Conservation (phyloP, 2,329 filamentous ascomycete genomes). For the Penicillium expansum region DNA sequence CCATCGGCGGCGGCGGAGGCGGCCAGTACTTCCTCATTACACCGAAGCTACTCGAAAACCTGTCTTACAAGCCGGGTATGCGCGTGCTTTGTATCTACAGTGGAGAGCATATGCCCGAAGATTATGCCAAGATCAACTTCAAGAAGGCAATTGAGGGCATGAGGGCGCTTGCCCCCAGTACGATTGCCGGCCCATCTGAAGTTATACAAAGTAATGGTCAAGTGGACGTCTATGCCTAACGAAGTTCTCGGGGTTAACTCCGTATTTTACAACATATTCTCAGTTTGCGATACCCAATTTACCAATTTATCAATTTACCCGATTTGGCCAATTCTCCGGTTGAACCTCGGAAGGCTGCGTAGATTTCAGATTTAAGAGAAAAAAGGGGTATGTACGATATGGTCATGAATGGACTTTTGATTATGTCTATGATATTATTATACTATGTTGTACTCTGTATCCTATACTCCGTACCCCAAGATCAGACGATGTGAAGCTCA, state of each 20-base stretch:
- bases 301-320: neutral
- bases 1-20: slow-evolving; percentile 40
- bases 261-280: slow-evolving; percentile 6
- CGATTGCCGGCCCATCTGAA: slow-evolving; percentile 7
- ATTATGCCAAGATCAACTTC: slow-evolving; percentile 40
- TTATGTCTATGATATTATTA: too few species aligned
- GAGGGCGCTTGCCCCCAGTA: slow-evolving; percentile 27
- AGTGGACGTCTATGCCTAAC: slow-evolving; percentile 25
- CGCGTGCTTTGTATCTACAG: slow-evolving; percentile 89
- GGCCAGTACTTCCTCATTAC: slow-evolving; percentile 94
- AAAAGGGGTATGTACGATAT: neutral
- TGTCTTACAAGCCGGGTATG: slow-evolving; percentile 89
- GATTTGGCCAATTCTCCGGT: neutral
- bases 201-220: slow-evolving; percentile 14
- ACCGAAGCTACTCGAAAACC: slow-evolving; percentile 84
- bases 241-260: slow-evolving; percentile 10
- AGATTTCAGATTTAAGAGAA: neutral
- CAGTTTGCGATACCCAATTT: slow-evolving; percentile 14
- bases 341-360: neutral
- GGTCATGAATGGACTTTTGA: neutral
- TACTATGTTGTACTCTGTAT: too few species aligned
- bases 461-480: too few species aligned
- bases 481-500: neutral
- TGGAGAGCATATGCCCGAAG: slow-evolving; percentile 61
- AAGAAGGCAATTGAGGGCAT: slow-evolving; percentile 35